These are phyloP conservation scores for Kwoniella sp. DNA, from an alignment of 768 basidiomycete genomes.

Conservation along the genomic window DNA sequence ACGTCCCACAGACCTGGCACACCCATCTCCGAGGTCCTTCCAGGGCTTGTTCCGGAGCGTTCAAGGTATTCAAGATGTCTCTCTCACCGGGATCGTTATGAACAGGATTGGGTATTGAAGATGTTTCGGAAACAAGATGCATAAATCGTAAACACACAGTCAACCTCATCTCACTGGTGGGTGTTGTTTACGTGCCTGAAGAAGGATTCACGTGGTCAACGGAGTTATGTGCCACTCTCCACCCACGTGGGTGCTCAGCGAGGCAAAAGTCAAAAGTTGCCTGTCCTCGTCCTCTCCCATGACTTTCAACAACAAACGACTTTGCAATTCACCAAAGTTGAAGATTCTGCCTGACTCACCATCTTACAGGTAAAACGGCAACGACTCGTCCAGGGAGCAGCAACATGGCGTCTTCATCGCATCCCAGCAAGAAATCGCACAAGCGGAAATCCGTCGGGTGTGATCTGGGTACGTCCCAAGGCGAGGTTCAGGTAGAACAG, in stretches of 20 bases:
- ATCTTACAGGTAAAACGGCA: too few relatives aligned
- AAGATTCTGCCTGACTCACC: too few relatives aligned
- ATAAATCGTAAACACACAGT: neutral
- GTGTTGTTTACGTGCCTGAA: conserved; percentile 20
- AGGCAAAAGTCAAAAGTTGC: conserved; percentile 10
- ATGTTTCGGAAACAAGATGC: neutral
- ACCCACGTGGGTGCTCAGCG: conserved; percentile 14
- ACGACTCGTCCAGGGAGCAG: too few relatives aligned
- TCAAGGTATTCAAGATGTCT: neutral
- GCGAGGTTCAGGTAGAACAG: conserved; percentile 35
- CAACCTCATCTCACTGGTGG: neutral
- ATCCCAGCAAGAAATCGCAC: conserved; percentile 21
- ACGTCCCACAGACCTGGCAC: conserved; percentile 59
- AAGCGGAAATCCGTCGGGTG: conserved; percentile 44
- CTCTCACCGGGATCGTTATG: too few relatives aligned
- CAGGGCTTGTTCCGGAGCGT: neutral
- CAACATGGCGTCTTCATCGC: conserved; percentile 16
- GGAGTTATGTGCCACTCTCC: neutral
- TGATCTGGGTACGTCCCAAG: conserved; percentile 11
- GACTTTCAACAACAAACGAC: too few relatives aligned
- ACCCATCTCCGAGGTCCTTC: conserved; percentile 50
- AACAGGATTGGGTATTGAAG: conserved; percentile 14
- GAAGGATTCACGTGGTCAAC: neutral
- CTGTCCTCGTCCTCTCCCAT: neutral
- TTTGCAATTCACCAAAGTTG: too few relatives aligned